phyloP scores from a whole-genome alignment of 2,329 filamentous ascomycete genomes.

The Metarhizium guizhouense region DNA sequence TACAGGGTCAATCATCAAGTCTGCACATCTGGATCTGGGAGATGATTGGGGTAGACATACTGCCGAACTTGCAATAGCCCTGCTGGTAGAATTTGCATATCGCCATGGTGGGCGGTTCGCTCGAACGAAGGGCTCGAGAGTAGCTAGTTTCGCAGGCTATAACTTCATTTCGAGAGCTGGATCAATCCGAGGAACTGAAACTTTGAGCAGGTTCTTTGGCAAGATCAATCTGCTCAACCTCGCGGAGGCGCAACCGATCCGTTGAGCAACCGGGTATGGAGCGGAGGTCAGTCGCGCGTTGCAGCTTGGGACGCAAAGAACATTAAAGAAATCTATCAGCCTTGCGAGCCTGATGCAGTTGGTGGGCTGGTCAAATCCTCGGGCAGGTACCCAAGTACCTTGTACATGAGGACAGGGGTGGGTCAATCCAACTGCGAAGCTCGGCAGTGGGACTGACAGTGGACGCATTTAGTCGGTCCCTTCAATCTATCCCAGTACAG shows the following conservation, averaged over 20 bases:
- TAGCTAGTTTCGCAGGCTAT: not conserved
- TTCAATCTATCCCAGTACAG: too few relatives aligned
- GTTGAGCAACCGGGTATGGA: not conserved
- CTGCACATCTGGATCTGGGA: not conserved
- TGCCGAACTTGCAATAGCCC: conserved; percentile 43
- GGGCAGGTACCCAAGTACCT: too few relatives aligned
- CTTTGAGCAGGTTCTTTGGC: not conserved
- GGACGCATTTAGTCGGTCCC: too few relatives aligned
- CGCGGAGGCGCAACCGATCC: not conserved
- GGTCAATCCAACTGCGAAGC: too few relatives aligned
- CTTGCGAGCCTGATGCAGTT: conserved; percentile 4
- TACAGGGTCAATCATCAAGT: not conserved
- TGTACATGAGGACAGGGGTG: too few relatives aligned
- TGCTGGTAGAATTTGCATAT: conserved; percentile 42
- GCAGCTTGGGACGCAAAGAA: conserved; percentile 5
- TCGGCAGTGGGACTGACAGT: too few relatives aligned
- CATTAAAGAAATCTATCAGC: conserved; percentile 1
- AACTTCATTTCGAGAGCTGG: conserved; percentile 3
- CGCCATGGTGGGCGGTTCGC: conserved; percentile 20
- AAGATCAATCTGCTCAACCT: not conserved
- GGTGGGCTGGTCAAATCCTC: too few relatives aligned
- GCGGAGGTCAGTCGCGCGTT: not conserved
- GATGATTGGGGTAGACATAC: conserved; percentile 25
- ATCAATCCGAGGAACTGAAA: not conserved
- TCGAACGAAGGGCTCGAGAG: not conserved